A percentile compares a stretch with the other conserved stretches of the same genome.
phyloP scores from a whole-genome alignment of 179 eudicot species.

The Spinacia oleracea region DNA sequence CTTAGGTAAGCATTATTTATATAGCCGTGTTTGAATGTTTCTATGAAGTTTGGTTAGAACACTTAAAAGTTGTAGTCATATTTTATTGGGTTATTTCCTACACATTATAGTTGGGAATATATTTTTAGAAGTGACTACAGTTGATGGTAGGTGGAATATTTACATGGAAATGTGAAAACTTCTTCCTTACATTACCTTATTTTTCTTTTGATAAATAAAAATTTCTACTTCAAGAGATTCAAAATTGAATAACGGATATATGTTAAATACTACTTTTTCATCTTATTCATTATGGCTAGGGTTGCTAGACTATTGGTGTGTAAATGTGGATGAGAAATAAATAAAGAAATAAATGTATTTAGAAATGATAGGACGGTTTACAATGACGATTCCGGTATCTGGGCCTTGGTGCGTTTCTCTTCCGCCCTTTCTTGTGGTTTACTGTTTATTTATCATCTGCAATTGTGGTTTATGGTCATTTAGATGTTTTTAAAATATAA shows the following conservation, averaged over 20 bases:
- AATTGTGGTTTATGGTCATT: too few species aligned
- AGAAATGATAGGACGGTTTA: too few species aligned
- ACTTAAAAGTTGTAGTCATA: background rate
- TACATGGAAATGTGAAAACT: background rate
- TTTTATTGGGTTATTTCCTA: background rate
- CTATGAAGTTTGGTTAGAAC: background rate
- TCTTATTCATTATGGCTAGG: too few species aligned
- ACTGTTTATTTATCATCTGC: too few species aligned
- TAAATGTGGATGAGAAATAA: too few species aligned
- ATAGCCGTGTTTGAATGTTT: background rate
- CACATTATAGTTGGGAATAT: background rate
- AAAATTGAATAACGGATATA: background rate
- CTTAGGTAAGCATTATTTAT: slow-evolving; percentile 50
- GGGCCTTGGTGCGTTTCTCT: too few species aligned
- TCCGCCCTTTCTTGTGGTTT: too few species aligned
- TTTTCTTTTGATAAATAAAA: background rate
- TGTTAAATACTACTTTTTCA: background rate
- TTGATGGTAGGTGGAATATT: background rate
- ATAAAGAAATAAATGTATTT: too few species aligned
- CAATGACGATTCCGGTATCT: too few species aligned
- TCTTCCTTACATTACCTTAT: background rate
- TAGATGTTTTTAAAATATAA: too few species aligned
- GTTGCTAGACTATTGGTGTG: too few species aligned
- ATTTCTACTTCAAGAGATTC: background rate
- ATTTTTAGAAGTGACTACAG: background rate